Percentiles rank a stretch among this genome's conserved stretches.
phyloP scores from a whole-genome alignment of 1,284 basidiomycete genomes.

The Phellopilus nigrolimitatus region DNA sequence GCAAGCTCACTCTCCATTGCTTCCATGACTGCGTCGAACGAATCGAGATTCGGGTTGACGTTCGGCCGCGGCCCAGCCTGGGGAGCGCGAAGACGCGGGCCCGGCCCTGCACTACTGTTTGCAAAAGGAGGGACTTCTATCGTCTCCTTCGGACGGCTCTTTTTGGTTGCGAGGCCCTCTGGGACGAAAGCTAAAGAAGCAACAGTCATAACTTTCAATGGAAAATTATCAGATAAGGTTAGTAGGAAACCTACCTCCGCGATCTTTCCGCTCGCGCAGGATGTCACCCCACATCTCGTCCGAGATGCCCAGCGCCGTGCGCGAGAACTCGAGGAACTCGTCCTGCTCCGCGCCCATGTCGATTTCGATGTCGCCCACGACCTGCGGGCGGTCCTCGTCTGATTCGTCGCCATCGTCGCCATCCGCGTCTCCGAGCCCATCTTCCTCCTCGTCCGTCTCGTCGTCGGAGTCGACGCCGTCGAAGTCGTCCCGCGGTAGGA shows the following conservation, averaged over 20 bases:
- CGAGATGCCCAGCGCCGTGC: constrained; percentile 81
- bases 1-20: constrained; percentile 86
- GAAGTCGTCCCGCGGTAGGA: constrained; percentile 72
- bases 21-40: constrained; percentile 92
- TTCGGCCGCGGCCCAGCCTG: constrained; percentile 34
- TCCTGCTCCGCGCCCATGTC: constrained; percentile 88
- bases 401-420: constrained; percentile 52
- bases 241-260: constrained; percentile 65
- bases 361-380: constrained; percentile 78
- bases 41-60: constrained; percentile 70
- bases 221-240: constrained; percentile 4
- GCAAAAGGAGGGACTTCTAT: not conserved
- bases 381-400: constrained; percentile 73
- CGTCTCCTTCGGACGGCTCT: not conserved
- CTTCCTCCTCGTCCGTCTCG: constrained; percentile 62
- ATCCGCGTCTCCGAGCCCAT: constrained; percentile 25
- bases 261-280: constrained; percentile 61
- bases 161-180: constrained; percentile 9
- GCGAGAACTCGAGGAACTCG: constrained; percentile 89
- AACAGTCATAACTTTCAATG: not conserved
- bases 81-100: constrained; percentile 16
- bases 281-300: constrained; percentile 84
- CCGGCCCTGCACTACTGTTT: not conserved
- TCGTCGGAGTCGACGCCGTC: constrained; percentile 87
- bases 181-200: constrained; percentile 62